phyloP scores from a whole-genome alignment of 345 rosid genomes.

The Populus alba region DNA sequence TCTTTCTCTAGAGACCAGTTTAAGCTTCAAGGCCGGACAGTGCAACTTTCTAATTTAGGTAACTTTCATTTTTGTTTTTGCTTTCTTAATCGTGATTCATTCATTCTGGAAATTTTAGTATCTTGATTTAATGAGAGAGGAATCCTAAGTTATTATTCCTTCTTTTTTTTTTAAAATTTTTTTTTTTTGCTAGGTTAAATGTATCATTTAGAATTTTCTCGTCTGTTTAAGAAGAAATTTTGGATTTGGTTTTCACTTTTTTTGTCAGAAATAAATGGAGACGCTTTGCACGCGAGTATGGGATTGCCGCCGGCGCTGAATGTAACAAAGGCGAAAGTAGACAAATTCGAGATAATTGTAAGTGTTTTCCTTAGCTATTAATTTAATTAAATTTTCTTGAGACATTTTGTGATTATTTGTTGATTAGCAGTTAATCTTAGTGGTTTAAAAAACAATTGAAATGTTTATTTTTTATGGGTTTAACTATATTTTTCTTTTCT shows the following conservation, averaged over 20 bases:
- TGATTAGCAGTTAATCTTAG: neutral
- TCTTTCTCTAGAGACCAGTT: constrained; percentile 97
- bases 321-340: constrained; percentile 86
- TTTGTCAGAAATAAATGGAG: constrained; percentile 78
- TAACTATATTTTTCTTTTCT: neutral
- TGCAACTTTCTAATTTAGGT: constrained; percentile 91
- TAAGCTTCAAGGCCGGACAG: constrained; percentile 88
- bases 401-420: neutral
- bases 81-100: neutral
- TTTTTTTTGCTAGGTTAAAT: neutral
- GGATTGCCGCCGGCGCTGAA: constrained; percentile 91
- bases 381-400: neutral
- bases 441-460: neutral
- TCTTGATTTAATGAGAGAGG: too few species aligned
- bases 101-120: too few species aligned
- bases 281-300: constrained; percentile 96
- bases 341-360: constrained; percentile 77
- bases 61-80: neutral
- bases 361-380: constrained; percentile 21
- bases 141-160: too few species aligned
- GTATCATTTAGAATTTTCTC: neutral
- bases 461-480: neutral
- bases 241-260: neutral
- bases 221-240: neutral
- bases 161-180: too few species aligned